Evolutionary conservation across 1,284 basidiomycete genomes (phyloP).

Genomic region (Sporisorium sorghi): DNA sequence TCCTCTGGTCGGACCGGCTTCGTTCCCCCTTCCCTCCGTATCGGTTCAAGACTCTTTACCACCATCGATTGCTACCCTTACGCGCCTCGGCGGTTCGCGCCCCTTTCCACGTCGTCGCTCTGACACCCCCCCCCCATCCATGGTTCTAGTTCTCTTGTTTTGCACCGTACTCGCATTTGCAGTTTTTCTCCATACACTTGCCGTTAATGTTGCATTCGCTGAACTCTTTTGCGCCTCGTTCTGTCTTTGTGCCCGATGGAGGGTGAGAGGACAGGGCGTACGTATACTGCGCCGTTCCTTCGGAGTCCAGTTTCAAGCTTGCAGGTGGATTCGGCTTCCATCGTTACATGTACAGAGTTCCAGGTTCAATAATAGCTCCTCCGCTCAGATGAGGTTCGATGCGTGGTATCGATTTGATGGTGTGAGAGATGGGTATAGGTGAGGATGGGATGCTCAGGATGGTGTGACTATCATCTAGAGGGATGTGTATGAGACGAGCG

Average conservation of each 20-base stretch:
- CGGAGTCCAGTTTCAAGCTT: background rate
- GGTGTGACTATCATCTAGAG: too few species aligned
- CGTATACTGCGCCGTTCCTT: constrained; percentile 19
- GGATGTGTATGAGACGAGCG: too few species aligned
- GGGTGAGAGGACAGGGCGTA: background rate
- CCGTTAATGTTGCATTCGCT: constrained; percentile 38
- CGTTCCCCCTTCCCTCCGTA: constrained; percentile 6
- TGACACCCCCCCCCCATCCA: constrained; percentile 31
- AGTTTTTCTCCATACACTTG: constrained; percentile 21
- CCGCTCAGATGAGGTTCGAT: constrained; percentile 6
- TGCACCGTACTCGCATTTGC: constrained; percentile 45
- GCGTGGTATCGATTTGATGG: too few species aligned
- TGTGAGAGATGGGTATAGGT: too few species aligned
- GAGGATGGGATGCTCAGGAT: too few species aligned
- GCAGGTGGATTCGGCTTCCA: constrained; percentile 3
- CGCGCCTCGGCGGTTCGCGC: constrained; percentile 6
- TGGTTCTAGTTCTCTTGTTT: constrained; percentile 24
- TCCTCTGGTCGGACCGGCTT: constrained; percentile 16
- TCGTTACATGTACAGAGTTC: constrained; percentile 33
- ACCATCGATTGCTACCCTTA: constrained; percentile 40
- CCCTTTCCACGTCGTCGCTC: constrained; percentile 9
- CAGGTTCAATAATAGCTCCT: constrained; percentile 7
- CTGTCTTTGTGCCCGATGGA: background rate
- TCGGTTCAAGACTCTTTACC: constrained; percentile 13
- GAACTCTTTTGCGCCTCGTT: constrained; percentile 8